phyloP scores from a whole-genome alignment of 306 rosid species.

The Erythrophleum fordii region DNA sequence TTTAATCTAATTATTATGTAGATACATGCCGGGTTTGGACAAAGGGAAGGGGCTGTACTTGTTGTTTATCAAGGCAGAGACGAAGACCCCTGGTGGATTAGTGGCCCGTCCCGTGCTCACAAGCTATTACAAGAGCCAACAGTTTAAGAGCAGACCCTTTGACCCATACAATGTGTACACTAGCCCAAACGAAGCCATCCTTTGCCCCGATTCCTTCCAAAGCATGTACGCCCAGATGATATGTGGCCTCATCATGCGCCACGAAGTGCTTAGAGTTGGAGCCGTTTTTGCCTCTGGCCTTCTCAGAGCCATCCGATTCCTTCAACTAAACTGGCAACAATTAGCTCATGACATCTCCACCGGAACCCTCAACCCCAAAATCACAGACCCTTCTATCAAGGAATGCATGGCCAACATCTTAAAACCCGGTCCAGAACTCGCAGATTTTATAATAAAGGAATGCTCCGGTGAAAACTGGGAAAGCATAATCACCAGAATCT shows the following conservation, averaged over 20 bases:
- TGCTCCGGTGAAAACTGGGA: constrained; percentile 72
- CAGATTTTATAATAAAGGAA: constrained; percentile 55
- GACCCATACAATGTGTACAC: constrained; percentile 85
- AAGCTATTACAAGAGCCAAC: constrained; percentile 83
- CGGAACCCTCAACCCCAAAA: constrained; percentile 68
- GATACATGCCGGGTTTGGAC: constrained; percentile 80
- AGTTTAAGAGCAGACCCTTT: constrained; percentile 76
- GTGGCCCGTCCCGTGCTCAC: constrained; percentile 94
- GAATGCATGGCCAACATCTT: constrained; percentile 52
- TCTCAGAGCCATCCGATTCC: constrained; percentile 84
- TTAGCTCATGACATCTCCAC: constrained; percentile 61
- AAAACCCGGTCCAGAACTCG: constrained; percentile 61
- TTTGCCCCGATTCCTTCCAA: constrained; percentile 81
- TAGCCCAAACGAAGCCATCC: constrained; percentile 81
- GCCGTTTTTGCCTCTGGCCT: constrained; percentile 95
- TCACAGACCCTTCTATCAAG: constrained; percentile 60
- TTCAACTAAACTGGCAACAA: constrained; percentile 72
- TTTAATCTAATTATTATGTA: constrained; percentile 12
- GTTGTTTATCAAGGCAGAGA: constrained; percentile 75
- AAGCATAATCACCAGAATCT: constrained; percentile 70
- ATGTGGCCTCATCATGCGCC: constrained; percentile 85
- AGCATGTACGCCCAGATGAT: constrained; percentile 96
- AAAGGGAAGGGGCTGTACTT: constrained; percentile 89
- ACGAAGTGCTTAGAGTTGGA: constrained; percentile 78
- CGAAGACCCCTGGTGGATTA: constrained; percentile 80